These are phyloP conservation scores for Lagenaria siceraria DNA, from an alignment of 306 rosid genomes.

Conservation along the genomic window DNA sequence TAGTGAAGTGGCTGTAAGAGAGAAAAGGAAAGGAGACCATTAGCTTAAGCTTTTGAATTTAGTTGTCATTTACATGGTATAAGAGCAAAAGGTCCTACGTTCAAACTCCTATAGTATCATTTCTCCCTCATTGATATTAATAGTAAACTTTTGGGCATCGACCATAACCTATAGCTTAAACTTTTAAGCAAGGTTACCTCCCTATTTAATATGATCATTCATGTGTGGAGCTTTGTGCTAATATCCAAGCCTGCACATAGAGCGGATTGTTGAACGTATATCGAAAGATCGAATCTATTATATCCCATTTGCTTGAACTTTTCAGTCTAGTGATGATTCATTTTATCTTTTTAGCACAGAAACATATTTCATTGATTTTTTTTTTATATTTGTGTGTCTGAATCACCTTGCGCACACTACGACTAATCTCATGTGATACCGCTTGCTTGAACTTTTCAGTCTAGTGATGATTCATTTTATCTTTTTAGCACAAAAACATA, in stretches of 20 bases:
- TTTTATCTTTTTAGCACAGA: no score
- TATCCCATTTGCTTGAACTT: not conserved
- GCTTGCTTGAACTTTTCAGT: not conserved
- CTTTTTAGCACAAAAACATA: not conserved
- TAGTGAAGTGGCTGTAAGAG: not conserved
- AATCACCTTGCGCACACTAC: not conserved
- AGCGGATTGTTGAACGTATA: not conserved
- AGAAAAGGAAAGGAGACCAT: not conserved
- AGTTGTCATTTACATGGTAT: not conserved
- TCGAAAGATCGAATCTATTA: not conserved
- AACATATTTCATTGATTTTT: not conserved
- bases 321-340: not conserved
- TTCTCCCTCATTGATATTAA: not conserved
- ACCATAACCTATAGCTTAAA: not conserved
- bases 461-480: not conserved
- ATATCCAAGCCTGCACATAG: not conserved
- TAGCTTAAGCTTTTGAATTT: not conserved
- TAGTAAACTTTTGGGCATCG: not conserved
- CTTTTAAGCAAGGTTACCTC: not conserved
- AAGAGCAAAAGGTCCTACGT: not conserved
- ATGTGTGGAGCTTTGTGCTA: not conserved
- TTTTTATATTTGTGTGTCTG: not conserved
- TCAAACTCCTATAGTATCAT: not conserved
- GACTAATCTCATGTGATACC: not conserved
- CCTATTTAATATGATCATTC: not conserved